phyloP scores from a whole-genome alignment of 495 filamentous ascomycete species.

The Aspergillus diversus region DNA sequence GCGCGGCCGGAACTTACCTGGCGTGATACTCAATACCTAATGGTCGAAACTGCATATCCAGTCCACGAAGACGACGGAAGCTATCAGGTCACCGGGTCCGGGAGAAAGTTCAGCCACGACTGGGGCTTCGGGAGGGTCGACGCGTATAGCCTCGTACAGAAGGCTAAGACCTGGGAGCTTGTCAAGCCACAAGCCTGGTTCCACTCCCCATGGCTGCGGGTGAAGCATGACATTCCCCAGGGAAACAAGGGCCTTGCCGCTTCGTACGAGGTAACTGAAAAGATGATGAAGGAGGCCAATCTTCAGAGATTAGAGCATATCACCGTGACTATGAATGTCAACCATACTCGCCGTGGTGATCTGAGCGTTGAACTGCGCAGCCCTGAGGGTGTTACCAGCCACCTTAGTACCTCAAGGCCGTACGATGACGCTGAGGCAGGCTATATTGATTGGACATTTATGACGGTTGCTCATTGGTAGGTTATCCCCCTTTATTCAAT shows the following conservation, averaged over 20 bases:
- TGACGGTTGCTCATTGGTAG: conserved; percentile 96
- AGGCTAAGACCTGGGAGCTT: conserved; percentile 78
- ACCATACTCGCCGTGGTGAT: conserved; percentile 84
- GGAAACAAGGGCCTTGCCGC: conserved; percentile 80
- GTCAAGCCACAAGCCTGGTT: conserved; percentile 99
- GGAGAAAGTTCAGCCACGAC: conserved; percentile 87
- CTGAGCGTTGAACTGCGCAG: conserved; percentile 90
- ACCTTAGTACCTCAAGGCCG: conserved; percentile 74
- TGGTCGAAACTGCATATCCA: conserved; percentile 81
- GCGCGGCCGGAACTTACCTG: conserved; percentile 86
- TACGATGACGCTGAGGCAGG: conserved; percentile 65
- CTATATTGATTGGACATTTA: conserved; percentile 98
- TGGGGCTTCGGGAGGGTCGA: conserved; percentile 97
- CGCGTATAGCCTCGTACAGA: conserved; percentile 81
- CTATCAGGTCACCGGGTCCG: conserved; percentile 79
- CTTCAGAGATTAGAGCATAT: conserved; percentile 88
- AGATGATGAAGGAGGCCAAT: conserved; percentile 80
- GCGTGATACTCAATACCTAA: conserved; percentile 93
- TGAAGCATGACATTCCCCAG: conserved; percentile 84
- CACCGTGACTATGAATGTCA: conserved; percentile 95
- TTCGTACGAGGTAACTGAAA: conserved; percentile 72
- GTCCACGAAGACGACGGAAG: conserved; percentile 73
- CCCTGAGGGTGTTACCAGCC: conserved; percentile 78
- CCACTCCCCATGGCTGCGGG: conserved; percentile 88
- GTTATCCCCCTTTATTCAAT: conserved; percentile 27